Percentiles rank a stretch among this genome's conserved stretches.
Evolutionary conservation across 2,329 filamentous ascomycete species (phyloP).

Genomic region (Capronia epimyces): DNA sequence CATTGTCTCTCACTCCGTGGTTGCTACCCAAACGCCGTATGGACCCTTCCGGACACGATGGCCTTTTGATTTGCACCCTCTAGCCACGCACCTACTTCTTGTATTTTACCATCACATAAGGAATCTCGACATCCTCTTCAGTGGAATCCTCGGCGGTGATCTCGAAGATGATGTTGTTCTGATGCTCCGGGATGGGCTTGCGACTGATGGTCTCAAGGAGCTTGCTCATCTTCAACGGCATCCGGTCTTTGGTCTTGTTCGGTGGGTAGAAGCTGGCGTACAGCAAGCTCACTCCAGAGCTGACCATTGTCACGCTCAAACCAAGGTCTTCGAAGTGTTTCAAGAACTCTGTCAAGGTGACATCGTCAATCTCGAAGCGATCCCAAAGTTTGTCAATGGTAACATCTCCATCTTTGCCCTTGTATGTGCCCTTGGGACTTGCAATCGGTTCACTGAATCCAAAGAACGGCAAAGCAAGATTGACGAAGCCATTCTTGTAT

Average conservation of each 20-base stretch:
- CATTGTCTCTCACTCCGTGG: background rate
- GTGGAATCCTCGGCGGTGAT: constrained; percentile 83
- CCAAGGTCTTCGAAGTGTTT: constrained; percentile 76
- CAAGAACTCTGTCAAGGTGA: constrained; percentile 78
- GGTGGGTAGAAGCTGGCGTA: constrained; percentile 90
- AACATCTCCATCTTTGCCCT: constrained; percentile 71
- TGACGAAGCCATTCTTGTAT: constrained; percentile 99
- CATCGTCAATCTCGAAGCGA: constrained; percentile 76
- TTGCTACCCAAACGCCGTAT: background rate
- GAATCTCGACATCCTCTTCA: constrained; percentile 93
- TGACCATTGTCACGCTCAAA: constrained; percentile 82
- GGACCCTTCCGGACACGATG: background rate
- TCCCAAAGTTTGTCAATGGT: constrained; percentile 96
- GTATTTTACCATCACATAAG: constrained; percentile 86
- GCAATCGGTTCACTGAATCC: constrained; percentile 96
- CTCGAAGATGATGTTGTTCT: constrained; percentile 95
- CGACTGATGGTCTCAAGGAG: constrained; percentile 84
- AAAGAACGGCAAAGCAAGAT: constrained; percentile 93
- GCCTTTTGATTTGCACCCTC: background rate
- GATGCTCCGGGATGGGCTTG: constrained; percentile 83
- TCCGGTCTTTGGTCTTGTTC: constrained; percentile 75
- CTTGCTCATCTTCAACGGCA: constrained; percentile 77
- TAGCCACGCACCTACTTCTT: constrained; percentile 10
- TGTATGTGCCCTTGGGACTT: constrained; percentile 87
- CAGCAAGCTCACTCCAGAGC: constrained; percentile 90